phyloP scores from a whole-genome alignment of 805 yeast genomes.

The Starmerella tilneyi region DNA sequence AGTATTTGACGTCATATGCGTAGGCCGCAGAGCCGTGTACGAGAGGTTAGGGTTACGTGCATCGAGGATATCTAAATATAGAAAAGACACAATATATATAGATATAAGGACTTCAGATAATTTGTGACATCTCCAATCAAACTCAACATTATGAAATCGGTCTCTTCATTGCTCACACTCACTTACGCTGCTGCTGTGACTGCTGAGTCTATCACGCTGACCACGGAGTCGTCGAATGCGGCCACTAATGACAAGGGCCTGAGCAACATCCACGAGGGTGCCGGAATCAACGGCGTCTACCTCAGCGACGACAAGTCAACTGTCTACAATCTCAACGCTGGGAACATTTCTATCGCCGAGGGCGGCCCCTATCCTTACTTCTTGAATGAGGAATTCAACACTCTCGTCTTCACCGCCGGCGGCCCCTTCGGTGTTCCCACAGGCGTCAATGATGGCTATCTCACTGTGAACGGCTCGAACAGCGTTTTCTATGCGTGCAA shows the following conservation, averaged over 20 bases:
- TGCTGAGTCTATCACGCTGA: conserved; percentile 10
- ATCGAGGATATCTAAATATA: too few species aligned
- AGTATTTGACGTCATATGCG: too few species aligned
- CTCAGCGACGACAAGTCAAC: conserved; percentile 2
- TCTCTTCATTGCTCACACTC: background rate
- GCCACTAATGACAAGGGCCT: conserved; percentile 6
- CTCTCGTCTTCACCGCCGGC: background rate
- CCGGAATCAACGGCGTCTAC: conserved; percentile 16
- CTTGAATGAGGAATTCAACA: background rate
- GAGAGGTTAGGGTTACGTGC: too few species aligned
- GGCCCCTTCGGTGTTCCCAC: background rate
- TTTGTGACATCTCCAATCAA: too few species aligned
- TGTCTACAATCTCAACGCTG: background rate
- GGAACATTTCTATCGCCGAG: background rate
- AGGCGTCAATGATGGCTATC: conserved; percentile 1
- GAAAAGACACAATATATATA: too few species aligned
- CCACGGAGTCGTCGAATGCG: conserved; percentile 10
- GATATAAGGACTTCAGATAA: too few species aligned
- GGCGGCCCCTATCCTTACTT: background rate
- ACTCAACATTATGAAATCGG: background rate
- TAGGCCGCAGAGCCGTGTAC: too few species aligned
- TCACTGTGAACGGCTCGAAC: conserved; percentile 17
- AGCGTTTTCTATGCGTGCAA: conserved; percentile 18
- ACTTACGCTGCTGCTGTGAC: background rate
- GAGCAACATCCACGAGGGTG: conserved; percentile 16